Percentiles rank a stretch among this genome's conserved stretches.
These are phyloP conservation scores for Fusarium nanum DNA, from an alignment of 2,329 filamentous ascomycete species.

Conservation along the genomic window DNA sequence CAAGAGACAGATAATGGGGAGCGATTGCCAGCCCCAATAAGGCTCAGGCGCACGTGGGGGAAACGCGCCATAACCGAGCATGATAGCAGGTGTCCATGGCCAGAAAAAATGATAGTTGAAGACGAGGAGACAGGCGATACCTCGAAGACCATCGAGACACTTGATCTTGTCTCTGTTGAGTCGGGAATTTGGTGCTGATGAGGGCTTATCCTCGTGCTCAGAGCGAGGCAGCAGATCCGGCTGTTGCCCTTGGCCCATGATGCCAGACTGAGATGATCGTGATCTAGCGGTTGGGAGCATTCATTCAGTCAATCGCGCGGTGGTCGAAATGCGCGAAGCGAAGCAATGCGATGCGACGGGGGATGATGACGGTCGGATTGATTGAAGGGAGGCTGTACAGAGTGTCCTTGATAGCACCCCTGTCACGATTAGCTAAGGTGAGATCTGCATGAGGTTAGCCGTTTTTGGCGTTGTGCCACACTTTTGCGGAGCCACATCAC, in stretches of 20 bases:
- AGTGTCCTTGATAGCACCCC: slow-evolving; percentile 31
- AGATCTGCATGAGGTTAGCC: slow-evolving; percentile 23
- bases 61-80: slow-evolving; percentile 55
- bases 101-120: slow-evolving; percentile 59
- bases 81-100: slow-evolving; percentile 55
- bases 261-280: slow-evolving; percentile 32
- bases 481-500: neutral
- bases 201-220: slow-evolving; percentile 25
- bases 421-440: slow-evolving; percentile 21
- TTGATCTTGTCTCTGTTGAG: slow-evolving; percentile 51
- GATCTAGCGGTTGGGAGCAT: slow-evolving; percentile 33
- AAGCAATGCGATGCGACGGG: neutral
- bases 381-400: slow-evolving; percentile 27
- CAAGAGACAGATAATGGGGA: slow-evolving; percentile 56
- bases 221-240: slow-evolving; percentile 36
- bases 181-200: slow-evolving; percentile 11
- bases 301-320: slow-evolving; percentile 17
- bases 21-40: slow-evolving; percentile 47
- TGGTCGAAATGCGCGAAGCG: neutral
- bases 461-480: neutral
- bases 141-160: slow-evolving; percentile 56
- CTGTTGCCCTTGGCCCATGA: slow-evolving; percentile 30
- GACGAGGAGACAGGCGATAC: slow-evolving; percentile 56
- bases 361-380: slow-evolving; percentile 4
- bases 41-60: slow-evolving; percentile 52